Evolutionary conservation across 1,139 yeast genomes (phyloP).

Genomic region (Debaryomyces nepalensis): DNA sequence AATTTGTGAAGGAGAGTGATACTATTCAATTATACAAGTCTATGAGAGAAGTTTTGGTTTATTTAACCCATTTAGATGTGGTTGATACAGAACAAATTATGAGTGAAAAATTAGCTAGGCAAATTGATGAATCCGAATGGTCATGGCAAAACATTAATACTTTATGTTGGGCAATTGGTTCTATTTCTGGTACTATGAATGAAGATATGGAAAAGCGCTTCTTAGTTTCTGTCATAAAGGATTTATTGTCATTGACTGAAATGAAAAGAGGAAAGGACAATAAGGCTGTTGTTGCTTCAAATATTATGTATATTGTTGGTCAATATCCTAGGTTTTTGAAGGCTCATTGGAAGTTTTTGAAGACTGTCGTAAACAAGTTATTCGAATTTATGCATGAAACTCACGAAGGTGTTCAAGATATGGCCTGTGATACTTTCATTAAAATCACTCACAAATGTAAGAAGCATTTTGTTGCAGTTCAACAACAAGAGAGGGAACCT

Average conservation of each 20-base stretch:
- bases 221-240: constrained; percentile 90
- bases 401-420: constrained; percentile 98
- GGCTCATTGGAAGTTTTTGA: constrained; percentile 97
- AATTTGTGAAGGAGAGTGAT: constrained; percentile 94
- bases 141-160: constrained; percentile 98
- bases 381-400: constrained; percentile 99
- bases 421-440: constrained; percentile 99
- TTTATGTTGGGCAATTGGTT: constrained; percentile 99
- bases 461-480: constrained; percentile 89
- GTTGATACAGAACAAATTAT: constrained; percentile 92
- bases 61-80: constrained; percentile 93
- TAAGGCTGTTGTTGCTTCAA: constrained; percentile 98
- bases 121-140: constrained; percentile 97
- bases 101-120: constrained; percentile 88
- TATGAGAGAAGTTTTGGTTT: constrained; percentile 94
- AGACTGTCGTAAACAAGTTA: constrained; percentile 91
- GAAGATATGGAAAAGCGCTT: constrained; percentile 97
- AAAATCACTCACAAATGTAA: constrained; percentile 95
- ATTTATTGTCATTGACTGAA: constrained; percentile 86
- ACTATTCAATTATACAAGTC: constrained; percentile 94
- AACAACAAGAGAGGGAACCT: constrained; percentile 87
- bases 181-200: constrained; percentile 98
- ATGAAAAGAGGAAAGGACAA: constrained; percentile 97
- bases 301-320: constrained; percentile 98
- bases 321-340: constrained; percentile 96